Evolutionary conservation across 805 yeast species (phyloP).

Genomic region (Scheffersomyces ergatensis): DNA sequence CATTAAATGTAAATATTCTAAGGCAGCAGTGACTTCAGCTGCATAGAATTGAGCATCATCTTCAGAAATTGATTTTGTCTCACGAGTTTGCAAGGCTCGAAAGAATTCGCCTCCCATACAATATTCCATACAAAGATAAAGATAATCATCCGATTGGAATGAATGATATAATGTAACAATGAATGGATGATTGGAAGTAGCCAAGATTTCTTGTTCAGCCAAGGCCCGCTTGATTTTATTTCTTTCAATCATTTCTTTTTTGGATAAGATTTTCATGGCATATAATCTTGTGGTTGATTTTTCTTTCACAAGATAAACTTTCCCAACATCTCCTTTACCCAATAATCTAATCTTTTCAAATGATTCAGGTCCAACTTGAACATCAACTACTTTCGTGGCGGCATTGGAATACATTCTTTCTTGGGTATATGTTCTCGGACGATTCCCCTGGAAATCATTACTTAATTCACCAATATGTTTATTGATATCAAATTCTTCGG

Average conservation of each 20-base stretch:
- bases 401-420: slow-evolving; percentile 69
- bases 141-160: slow-evolving; percentile 88
- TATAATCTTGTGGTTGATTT: slow-evolving; percentile 69
- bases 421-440: slow-evolving; percentile 40
- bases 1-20: slow-evolving; percentile 93
- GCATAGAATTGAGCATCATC: slow-evolving; percentile 92
- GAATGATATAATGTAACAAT: slow-evolving; percentile 95
- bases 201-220: slow-evolving; percentile 95
- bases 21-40: slow-evolving; percentile 94
- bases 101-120: slow-evolving; percentile 99
- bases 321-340: slow-evolving; percentile 98
- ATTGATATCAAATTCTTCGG: slow-evolving; percentile 41
- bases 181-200: slow-evolving; percentile 95
- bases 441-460: slow-evolving; percentile 18
- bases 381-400: slow-evolving; percentile 70
- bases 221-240: slow-evolving; percentile 92
- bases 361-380: slow-evolving; percentile 80
- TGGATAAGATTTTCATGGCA: slow-evolving; percentile 90
- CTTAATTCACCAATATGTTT: slow-evolving; percentile 45
- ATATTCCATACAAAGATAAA: slow-evolving; percentile 96
- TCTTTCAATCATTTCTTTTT: slow-evolving; percentile 91
- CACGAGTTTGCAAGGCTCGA: slow-evolving; percentile 89
- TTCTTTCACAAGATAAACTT: slow-evolving; percentile 88
- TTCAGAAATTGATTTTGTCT: slow-evolving; percentile 80
- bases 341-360: slow-evolving; percentile 87